These are phyloP conservation scores for Quercus dentata DNA, from an alignment of 306 rosid genomes.

Conservation along the genomic window DNA sequence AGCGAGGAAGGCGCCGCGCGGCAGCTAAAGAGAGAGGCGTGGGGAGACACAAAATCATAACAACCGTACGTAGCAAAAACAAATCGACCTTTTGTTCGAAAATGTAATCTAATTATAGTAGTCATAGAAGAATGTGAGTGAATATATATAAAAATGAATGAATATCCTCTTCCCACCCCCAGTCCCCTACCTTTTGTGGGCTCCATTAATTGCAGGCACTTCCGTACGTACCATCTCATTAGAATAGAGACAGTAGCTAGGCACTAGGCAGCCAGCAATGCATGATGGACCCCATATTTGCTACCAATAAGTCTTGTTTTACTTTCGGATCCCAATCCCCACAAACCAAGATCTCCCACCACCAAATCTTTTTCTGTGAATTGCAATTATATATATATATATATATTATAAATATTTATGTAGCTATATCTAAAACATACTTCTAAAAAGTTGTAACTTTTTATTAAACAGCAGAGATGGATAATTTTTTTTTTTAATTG, in stretches of 20 bases:
- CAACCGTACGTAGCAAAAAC: not conserved
- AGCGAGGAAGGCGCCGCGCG: not conserved
- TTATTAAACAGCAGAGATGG: too few relatives aligned
- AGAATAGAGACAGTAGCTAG: too few relatives aligned
- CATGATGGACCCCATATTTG: not conserved
- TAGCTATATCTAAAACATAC: too few relatives aligned
- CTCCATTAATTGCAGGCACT: not conserved
- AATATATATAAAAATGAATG: not conserved
- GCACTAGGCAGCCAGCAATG: too few relatives aligned
- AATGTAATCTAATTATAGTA: conserved; percentile 27
- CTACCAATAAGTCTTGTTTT: not conserved
- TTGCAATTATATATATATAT: not conserved
- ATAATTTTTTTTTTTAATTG: too few relatives aligned
- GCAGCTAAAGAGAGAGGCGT: conserved; percentile 1
- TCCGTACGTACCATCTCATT: conserved; percentile 19
- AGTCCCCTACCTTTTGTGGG: not conserved
- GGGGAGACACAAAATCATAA: conserved; percentile 27
- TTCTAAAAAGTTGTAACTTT: too few relatives aligned
- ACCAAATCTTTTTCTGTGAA: not conserved
- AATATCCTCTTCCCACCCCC: not conserved
- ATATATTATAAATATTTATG: too few relatives aligned
- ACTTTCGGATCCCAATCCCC: not conserved
- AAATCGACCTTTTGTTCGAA: not conserved
- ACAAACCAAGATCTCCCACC: not conserved
- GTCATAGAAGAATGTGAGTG: too few relatives aligned